A percentile compares a stretch with the other conserved stretches of the same genome.
phyloP scores from a whole-genome alignment of 2,329 filamentous ascomycete species.

The Periconia sp. region DNA sequence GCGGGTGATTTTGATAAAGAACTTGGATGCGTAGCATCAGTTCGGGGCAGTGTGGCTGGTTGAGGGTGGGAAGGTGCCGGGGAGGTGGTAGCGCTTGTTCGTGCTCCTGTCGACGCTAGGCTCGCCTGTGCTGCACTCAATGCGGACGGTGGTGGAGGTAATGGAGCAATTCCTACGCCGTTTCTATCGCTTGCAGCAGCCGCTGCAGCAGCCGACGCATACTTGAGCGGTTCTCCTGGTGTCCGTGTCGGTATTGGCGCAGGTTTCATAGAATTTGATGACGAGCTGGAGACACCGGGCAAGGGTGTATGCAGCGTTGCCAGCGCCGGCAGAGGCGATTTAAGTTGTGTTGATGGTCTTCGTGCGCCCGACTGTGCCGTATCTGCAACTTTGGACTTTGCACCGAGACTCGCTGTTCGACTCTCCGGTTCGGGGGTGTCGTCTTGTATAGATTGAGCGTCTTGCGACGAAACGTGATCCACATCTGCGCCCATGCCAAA shows the following conservation, averaged over 20 bases:
- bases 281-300: conserved; percentile 61
- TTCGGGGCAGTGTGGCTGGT: conserved; percentile 40
- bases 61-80: conserved; percentile 45
- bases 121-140: conserved; percentile 39
- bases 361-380: conserved; percentile 58
- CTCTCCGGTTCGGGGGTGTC: conserved; percentile 65
- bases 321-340: conserved; percentile 89
- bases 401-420: conserved; percentile 53
- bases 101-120: conserved; percentile 54
- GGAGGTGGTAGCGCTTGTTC: conserved; percentile 60
- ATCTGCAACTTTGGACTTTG: conserved; percentile 64
- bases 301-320: conserved; percentile 82
- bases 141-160: conserved; percentile 82
- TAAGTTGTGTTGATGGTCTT: conserved; percentile 84
- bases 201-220: conserved; percentile 92
- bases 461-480: conserved; percentile 92
- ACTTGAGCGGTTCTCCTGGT: conserved; percentile 89
- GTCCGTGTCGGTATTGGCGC: conserved; percentile 81
- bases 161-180: conserved; percentile 83
- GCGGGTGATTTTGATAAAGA: conserved; percentile 57
- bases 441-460: conserved; percentile 88
- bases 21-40: conserved; percentile 38
- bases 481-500: conserved; percentile 80
- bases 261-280: conserved; percentile 80
- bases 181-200: conserved; percentile 90